Base-by-base conservation (phyloP, 2,329 filamentous ascomycete species). In the Colletotrichum tamarilloi region DNA sequence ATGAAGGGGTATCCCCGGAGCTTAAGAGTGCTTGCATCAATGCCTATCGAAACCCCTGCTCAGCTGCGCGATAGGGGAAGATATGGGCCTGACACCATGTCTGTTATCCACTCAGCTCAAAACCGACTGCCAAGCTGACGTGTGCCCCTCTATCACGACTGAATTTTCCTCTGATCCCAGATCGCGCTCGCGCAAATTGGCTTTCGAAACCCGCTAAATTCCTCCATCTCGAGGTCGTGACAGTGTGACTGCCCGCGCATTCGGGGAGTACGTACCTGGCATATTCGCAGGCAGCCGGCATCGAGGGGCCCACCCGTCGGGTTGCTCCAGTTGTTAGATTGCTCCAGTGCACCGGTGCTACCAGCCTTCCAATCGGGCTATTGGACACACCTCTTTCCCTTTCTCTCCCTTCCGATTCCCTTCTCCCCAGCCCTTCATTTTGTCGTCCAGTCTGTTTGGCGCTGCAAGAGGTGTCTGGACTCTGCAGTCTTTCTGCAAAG, bases 101-200 rank as follows among this genome's bases (percentile, higher is more conserved):
- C 49, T 5, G 19, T 46, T 53, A 56, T 53, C 67, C 67, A 59
- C 67, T 19, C 22, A 63, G 11, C 19, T 30, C 26, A 16, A 24
- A 46, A 24, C 22, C 16, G 24, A 49, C 9, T 35, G 62, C 46
- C 53, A 62, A 38, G 60, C 49, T 9, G 19, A 38, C 62, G 22
- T 70, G 70, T 70, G 71, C 59, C 49, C 56, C 67, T 73, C 59
- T 70, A 73, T 56, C 46, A 30, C 19, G 24, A 49, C 67, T 49
- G 42, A 55, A 55, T 59, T 53, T 68, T 63, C 24, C 2, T 42
- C 55, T 8, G 32, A 32, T 38, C 56, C 49, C 26, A 46, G 65
- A 32, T 56, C 35, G 63, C 46, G 46, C 57, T 55, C 57, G 28
- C 63, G 68, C 46, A 72, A 62, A 49, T 68, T 72, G 14, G 46